Conservation (phyloP, 2,329 filamentous ascomycete species). For the Claviceps pazoutovae region DNA sequence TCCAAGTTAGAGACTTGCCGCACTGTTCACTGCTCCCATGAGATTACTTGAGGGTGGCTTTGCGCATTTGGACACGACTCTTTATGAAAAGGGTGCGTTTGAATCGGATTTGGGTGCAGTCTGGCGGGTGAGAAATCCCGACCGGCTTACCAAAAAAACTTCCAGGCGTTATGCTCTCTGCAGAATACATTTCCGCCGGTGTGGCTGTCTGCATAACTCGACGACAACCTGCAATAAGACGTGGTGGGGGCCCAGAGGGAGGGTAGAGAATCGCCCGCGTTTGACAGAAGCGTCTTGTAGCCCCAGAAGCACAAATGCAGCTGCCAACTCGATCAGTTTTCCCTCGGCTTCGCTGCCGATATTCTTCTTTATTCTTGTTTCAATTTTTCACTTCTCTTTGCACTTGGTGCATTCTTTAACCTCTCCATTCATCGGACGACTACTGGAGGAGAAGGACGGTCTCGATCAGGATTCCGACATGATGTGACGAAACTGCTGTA, state of each 20-base stretch:
- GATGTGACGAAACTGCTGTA: neutral
- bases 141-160: conserved; percentile 51
- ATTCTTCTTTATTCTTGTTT: conserved; percentile 4
- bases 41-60: conserved; percentile 15
- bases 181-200: conserved; percentile 23
- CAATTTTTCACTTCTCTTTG: neutral
- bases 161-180: conserved; percentile 26
- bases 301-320: conserved; percentile 10
- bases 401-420: neutral
- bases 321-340: conserved; percentile 6
- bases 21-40: conserved; percentile 3
- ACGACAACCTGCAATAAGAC: neutral
- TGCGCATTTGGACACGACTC: conserved; percentile 16
- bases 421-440: conserved; percentile 2
- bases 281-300: neutral
- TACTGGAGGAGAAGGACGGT: neutral
- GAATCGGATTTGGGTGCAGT: conserved; percentile 34
- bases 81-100: conserved; percentile 21
- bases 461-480: neutral
- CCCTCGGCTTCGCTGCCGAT: conserved; percentile 12
- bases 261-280: neutral
- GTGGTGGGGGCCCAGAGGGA: neutral
- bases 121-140: conserved; percentile 26
- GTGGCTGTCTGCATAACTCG: neutral
- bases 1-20: conserved; percentile 18